Conservation (phyloP, 2,329 filamentous ascomycete genomes). For the Nigrospora osmanthi region DNA sequence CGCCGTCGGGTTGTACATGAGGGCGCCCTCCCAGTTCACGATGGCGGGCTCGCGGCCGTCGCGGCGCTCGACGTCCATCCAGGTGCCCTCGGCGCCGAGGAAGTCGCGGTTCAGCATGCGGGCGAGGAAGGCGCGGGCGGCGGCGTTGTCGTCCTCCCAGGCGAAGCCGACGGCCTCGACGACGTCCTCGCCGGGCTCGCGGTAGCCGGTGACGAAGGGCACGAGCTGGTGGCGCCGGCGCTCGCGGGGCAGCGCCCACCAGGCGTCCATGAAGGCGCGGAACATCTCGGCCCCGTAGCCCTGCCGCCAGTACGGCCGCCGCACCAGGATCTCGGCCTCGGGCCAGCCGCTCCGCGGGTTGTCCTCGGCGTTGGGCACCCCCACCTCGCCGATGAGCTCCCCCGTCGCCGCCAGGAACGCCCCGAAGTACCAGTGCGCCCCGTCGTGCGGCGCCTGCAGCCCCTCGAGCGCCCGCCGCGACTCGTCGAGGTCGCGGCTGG, state of each 20-base stretch:
- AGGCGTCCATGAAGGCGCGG: conserved; percentile 1
- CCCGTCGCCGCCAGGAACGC: conserved; percentile 15
- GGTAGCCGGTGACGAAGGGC: background rate
- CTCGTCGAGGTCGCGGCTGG: conserved; percentile 5
- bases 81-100: background rate
- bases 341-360: conserved; percentile 4
- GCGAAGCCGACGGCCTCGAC: background rate
- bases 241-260: conserved; percentile 6
- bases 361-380: conserved; percentile 7
- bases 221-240: conserved; percentile 3
- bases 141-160: background rate
- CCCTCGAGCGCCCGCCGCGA: background rate
- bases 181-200: background rate
- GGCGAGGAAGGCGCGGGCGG: background rate
- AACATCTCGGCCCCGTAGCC: conserved; percentile 7
- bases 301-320: conserved; percentile 4
- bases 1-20: background rate
- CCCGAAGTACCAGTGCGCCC: conserved; percentile 12
- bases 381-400: conserved; percentile 20
- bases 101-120: background rate
- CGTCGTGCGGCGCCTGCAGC: conserved; percentile 6
- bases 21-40: background rate
- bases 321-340: conserved; percentile 5
- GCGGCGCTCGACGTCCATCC: background rate
- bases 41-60: background rate